Evolutionary conservation across 1,284 basidiomycete genomes (phyloP), one percentile per base, ranked within the genome.

Genomic region (Inonotus obliquus): DNA sequence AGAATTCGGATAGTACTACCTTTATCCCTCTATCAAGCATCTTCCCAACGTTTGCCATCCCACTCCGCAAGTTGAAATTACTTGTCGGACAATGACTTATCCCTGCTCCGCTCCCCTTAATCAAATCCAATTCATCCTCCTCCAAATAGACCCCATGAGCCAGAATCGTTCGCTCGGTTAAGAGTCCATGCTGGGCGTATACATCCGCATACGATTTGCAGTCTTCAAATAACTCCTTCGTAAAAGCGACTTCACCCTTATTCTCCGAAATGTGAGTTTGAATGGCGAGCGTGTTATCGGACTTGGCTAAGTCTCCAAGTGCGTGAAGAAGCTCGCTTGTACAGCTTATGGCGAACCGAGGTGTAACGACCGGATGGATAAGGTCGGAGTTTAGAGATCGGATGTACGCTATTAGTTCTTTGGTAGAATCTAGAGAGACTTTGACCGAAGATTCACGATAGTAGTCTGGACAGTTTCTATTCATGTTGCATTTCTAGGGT

Each of bases 221-320:
- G 17, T 77, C 75, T 0, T 86, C 83, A 74, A 94, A 97, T 44
- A 91, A 77, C 57, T 79, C 65, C 63, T 81, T 78, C 2, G 89
- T 88, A 67, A 82, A 83, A 29, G 74, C 78, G 63, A 97, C 82
- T 74, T 99, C 96, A 23, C 79, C 73, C 4, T 72, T 75, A 72
- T 95, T 97, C 76, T 99, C 96, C 25, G 89, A 87, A 38, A 98
- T 85, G 73, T 98, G 96, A 0, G 96, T 98, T 75, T 99, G 96
- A 56, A 98, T 89, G 47, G 83, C 82, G 39, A 98, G 77, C 0
- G 76, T 70, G 13, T 83, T 79, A 67, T 89, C 79, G 1, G 73
- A 68, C 45, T 72, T 68, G 0, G 83, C 85, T 45, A 95, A 75
- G 2, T 79, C 69, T 14, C 89, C 87, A 9, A 98, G 80, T 6